Base-by-base conservation (phyloP, 164 flowering plant genomes). In the Vitis labrusca region DNA sequence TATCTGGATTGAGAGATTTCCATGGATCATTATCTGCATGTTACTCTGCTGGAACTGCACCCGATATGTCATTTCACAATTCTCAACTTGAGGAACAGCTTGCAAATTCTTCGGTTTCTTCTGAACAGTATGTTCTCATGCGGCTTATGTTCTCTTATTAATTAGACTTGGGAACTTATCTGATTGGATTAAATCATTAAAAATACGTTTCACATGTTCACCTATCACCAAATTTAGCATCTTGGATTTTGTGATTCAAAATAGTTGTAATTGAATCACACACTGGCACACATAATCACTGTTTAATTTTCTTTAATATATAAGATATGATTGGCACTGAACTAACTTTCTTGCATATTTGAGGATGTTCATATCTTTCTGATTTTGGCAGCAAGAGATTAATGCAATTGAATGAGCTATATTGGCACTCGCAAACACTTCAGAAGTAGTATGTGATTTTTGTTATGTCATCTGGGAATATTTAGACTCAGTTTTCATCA, bases 31-130 rank as follows among this genome's bases (percentile, higher is more conserved):
- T 70, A 0, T 56, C 71, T 50, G 37, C 76, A 5, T 66, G 63
- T 49, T 76, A 64, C 29, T 70, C 82, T 50, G 76, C 80, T 67
- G 85, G 82, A 16, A 65, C 76, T 70, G 82, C 84, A 5, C 75
- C 77, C 19, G 82, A 82, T 50, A 76, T 76, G n/a, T 70, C 87
- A 15, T 75, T 74, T 73, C 85, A 84, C 53, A 78, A 61, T 32
- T 72, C 80, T 72, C 13, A 68, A 32, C 77, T 72, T 15, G 83
- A 76, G 51, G 85, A 81, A 17, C 78, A 76, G 60, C 67, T 72
- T 67, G 48, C 73, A 23, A 67, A n/a, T 54, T 74, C 83, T 27
- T 8, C 71, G 5, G 76, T 49, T 65, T 68, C 82, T 49, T 70
- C 82, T 50, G 76, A 79, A 52, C 78, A 74, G 87, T 84, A 81